Evolutionary conservation across 2,329 filamentous ascomycete genomes (phyloP), one percentile per base, ranked within the genome.

Genomic region (Colletotrichum simmondsii): DNA sequence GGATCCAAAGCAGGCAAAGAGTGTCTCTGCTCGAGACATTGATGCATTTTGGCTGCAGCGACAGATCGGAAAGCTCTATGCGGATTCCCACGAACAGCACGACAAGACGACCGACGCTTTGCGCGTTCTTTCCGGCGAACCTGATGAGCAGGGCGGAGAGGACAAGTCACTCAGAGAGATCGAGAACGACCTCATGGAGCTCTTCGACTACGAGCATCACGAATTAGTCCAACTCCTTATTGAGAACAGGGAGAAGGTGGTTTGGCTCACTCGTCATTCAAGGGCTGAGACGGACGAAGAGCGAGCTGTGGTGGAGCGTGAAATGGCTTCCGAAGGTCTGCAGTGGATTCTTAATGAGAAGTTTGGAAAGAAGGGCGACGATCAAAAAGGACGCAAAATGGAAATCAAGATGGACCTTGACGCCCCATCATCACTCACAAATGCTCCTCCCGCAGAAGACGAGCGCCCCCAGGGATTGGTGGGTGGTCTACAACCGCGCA

Each of bases 331-430:
- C 54, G 94, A 95, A 79, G 97, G 97, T 16, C 89, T 98, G 75
- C 92, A 93, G 76, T 91, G 91, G 84, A 97, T 99, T 66, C 85
- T 99, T 26, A 94, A 97, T 77, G 96, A 99, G 83, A 88, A 99
- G 49, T 91, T 91, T 68, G 95, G 95, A 73, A 93, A 95, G 80
- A 87, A 89, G 52, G 84, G 88, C 4, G 87, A 89, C 28, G 88
- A 89, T 35, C 87, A 87, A 24, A 88, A 89, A 74, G 92, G 90
- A 75, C 85, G 88, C 63, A 93, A 92, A 77, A 92, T 95, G 81
- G 96, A 95, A 79, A 95, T 98, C 81, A 98, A 97, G 83, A 98
- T 98, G 94, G 95, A 98, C 77, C 92, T 98, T 75, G 95, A 97
- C 81, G 87, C 94, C 46, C 90, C 93, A 0, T 87, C 89, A 64